Evolutionary conservation across 768 basidiomycete species (phyloP).

Genomic region (Psilocybe tampanensis): DNA sequence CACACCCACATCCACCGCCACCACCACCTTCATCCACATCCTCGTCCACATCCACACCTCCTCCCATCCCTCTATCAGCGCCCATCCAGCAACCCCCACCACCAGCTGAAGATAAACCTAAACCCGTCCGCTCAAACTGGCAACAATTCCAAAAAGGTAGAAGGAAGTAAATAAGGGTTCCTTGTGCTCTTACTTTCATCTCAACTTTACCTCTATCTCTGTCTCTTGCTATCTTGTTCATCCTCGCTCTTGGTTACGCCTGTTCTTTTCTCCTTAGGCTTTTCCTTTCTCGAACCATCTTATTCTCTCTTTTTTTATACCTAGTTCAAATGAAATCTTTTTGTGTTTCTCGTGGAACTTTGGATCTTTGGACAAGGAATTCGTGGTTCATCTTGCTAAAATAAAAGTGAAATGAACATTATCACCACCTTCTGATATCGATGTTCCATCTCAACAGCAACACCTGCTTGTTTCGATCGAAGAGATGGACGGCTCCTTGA

Average conservation of each 20-base stretch:
- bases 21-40: no score
- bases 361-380: no score
- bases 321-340: no score
- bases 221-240: neutral
- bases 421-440: no score
- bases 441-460: no score
- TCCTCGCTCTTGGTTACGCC: neutral
- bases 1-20: no score
- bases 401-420: no score
- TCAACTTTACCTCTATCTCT: neutral
- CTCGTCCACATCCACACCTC: slow-evolving; percentile 17
- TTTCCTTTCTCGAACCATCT: no score
- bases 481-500: no score
- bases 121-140: slow-evolving; percentile 51
- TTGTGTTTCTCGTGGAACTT: neutral
- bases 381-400: no score
- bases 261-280: no score
- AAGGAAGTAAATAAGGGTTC: slow-evolving; percentile 18
- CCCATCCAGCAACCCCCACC: slow-evolving; percentile 22
- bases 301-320: neutral
- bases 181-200: neutral
- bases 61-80: slow-evolving; percentile 12
- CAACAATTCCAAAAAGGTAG: slow-evolving; percentile 56
- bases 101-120: slow-evolving; percentile 21
- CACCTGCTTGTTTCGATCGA: no score